Percentiles rank a stretch among this genome's conserved stretches.
Conservation (phyloP, 176 grass and related monocot species). For the Chrysopogon serrulatus region DNA sequence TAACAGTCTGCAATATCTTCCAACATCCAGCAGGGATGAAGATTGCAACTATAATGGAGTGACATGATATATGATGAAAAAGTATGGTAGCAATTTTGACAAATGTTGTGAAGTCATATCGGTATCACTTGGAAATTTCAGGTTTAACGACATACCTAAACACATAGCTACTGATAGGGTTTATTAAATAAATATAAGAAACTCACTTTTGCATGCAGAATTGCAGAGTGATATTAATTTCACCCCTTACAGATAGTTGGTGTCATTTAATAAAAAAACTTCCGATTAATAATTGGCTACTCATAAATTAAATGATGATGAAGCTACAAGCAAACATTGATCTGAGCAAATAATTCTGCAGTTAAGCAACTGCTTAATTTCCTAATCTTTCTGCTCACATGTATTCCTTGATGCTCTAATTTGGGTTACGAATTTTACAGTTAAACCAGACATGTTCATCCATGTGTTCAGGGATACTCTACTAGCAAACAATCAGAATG, state of each 20-base stretch:
- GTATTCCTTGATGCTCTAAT: background rate
- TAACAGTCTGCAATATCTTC: background rate
- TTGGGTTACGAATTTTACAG: background rate
- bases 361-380: background rate
- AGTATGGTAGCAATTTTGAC: background rate
- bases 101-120: background rate
- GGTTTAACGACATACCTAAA: background rate
- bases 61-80: background rate
- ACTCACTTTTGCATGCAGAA: background rate
- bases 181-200: too few relatives aligned
- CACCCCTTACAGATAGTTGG: background rate
- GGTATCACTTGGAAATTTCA: background rate
- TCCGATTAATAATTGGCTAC: background rate
- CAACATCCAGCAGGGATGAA: background rate
- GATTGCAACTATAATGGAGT: background rate
- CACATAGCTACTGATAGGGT: background rate
- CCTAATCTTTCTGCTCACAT: background rate
- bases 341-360: background rate
- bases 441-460: background rate
- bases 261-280: background rate
- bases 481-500: background rate
- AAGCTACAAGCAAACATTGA: background rate
- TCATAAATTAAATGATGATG: background rate
- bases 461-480: background rate
- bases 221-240: background rate